These are phyloP conservation scores for Stephania yunnanensis DNA, from an alignment of 164 flowering plant species.

Conservation along the genomic window DNA sequence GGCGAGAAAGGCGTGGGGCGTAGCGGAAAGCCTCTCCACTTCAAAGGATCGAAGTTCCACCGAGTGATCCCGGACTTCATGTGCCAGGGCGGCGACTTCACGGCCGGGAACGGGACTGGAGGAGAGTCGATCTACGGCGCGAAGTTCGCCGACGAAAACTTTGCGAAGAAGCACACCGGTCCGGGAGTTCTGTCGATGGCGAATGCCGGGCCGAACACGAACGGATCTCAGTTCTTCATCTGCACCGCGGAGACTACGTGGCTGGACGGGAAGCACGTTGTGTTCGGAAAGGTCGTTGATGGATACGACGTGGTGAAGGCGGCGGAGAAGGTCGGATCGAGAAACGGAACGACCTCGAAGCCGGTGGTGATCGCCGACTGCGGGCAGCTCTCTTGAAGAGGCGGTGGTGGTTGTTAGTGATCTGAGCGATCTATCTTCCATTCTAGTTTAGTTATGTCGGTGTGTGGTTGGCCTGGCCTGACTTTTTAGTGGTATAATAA, in stretches of 20 bases:
- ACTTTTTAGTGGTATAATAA: no score
- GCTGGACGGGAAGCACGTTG: conserved; percentile 46
- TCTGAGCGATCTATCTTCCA: neutral
- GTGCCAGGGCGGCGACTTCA: conserved; percentile 50
- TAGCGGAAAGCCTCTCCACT: conserved; percentile 35
- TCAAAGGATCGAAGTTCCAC: conserved; percentile 35
- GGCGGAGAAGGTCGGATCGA: conserved; percentile 40
- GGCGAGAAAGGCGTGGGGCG: conserved; percentile 57
- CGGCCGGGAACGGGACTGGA: conserved; percentile 40
- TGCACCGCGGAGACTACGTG: conserved; percentile 36
- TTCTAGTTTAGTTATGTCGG: neutral
- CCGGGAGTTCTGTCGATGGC: conserved; percentile 48
- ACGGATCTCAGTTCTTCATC: conserved; percentile 46
- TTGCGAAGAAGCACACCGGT: conserved; percentile 44
- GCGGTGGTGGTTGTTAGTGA: neutral
- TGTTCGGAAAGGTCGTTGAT: conserved; percentile 38
- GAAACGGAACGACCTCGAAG: conserved; percentile 20
- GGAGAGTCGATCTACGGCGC: conserved; percentile 45
- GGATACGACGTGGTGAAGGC: conserved; percentile 38
- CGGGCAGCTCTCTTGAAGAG: conserved; percentile 30
- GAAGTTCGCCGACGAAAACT: conserved; percentile 48
- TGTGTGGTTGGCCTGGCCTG: no score
- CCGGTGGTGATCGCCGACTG: conserved; percentile 35
- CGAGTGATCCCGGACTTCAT: conserved; percentile 36
- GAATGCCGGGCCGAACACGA: conserved; percentile 36